phyloP scores from a whole-genome alignment of 257 asterid genomes.

The Primulina huaijiensis region DNA sequence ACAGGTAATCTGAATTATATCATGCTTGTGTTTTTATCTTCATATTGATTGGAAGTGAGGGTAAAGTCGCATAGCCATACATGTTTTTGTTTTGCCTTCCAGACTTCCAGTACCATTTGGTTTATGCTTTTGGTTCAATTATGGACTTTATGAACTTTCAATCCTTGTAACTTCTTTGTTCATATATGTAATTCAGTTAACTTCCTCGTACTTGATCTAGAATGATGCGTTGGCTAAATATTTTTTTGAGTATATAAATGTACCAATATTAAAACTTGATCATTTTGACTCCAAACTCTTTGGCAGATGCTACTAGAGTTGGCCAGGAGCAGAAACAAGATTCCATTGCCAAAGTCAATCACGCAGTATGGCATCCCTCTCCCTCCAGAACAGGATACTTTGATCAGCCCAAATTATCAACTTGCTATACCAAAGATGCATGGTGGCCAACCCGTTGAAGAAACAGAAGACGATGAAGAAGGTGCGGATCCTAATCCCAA shows the following conservation, averaged over 20 bases:
- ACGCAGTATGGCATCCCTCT: constrained; percentile 58
- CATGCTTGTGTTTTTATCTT: no score
- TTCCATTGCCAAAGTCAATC: constrained; percentile 65
- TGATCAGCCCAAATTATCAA: constrained; percentile 87
- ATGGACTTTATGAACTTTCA: neutral
- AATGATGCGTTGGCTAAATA: neutral
- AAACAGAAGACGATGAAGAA: constrained; percentile 81
- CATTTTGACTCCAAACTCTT: constrained; percentile 1
- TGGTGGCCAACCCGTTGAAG: constrained; percentile 49
- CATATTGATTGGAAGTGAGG: neutral
- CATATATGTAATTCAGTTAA: neutral
- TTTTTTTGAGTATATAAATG: neutral
- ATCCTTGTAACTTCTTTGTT: neutral
- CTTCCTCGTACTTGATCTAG: neutral
- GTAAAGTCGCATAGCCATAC: neutral
- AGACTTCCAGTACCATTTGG: neutral
- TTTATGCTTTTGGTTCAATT: neutral
- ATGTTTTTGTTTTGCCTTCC: neutral
- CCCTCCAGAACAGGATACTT: constrained; percentile 77
- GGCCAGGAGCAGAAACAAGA: constrained; percentile 80
- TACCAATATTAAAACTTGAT: neutral
- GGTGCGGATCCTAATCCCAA: constrained; percentile 37
- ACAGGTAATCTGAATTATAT: constrained; percentile 48
- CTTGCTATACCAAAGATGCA: constrained; percentile 60
- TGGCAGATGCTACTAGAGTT: constrained; percentile 72